Evolutionary conservation across 2,329 filamentous ascomycete species (phyloP), one percentile per base, ranked within the genome.

Genomic region (Penicillium sp.): DNA sequence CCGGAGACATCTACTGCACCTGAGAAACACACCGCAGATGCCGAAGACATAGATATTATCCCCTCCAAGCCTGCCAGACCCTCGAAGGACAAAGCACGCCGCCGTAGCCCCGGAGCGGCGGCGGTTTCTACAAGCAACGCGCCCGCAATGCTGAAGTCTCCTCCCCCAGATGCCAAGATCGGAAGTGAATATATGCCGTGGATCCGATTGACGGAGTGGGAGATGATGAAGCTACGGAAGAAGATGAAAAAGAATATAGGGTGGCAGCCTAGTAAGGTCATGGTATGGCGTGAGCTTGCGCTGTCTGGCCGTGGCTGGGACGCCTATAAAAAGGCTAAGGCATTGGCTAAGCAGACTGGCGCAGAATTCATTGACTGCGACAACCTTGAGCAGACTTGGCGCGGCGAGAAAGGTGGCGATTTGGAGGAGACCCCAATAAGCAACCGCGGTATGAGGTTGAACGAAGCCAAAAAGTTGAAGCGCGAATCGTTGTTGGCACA

Each of bases 201-300:
- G 81, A 71, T 80, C 57, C 78, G 80, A 47, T 67, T 85, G 51
- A 84, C 81, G 2, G 81, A 84, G 55, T 85, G 77, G 69, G 81
- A 85, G 59, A 82, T 85, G 80, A 81, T 80, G 5, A 80, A 78
- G 42, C 65, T 85, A 20, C 74, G 81, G 42, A 84, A 84, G 65
- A 77, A 79, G 55, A 85, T 85, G 81, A 85, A 85, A 70, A 85
- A 85, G 71, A 85, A 85, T 52, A 79, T 80, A 5, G 76, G 82
- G n/a, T 85, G 81, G 81, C 77, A 79, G 36, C 81, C 81, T 0
- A 84, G 80, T 53, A 78, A 81, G 50, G 80, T 82, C 9, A 85
- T 85, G 81, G 81, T 84, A 38, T 74, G 79, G 46, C 77, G 81
- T 26, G 80, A 84, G 64, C 71, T 85, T n/a, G 76, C 79, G 37